Evolutionary conservation across 2,329 filamentous ascomycete species (phyloP).

Genomic region (Leptoxyphium fumago): DNA sequence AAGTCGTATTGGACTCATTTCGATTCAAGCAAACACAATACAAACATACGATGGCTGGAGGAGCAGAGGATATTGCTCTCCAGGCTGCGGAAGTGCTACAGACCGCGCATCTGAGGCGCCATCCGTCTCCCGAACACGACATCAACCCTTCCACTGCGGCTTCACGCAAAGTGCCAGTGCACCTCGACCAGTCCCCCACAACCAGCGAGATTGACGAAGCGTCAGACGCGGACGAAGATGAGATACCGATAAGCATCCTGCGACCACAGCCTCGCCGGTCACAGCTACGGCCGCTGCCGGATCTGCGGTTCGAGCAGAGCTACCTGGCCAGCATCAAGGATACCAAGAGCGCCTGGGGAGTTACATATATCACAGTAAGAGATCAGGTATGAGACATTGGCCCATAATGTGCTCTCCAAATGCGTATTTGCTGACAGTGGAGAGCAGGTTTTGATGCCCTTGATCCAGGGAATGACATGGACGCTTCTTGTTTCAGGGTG

Average conservation of each 20-base stretch:
- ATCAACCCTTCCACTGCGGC: conserved; percentile 66
- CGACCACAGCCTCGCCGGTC: conserved; percentile 37
- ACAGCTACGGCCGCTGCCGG: conserved; percentile 55
- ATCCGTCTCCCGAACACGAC: conserved; percentile 60
- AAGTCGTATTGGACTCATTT: no score
- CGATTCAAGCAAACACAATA: no score
- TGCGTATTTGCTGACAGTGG: neutral
- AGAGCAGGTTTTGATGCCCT: conserved; percentile 61
- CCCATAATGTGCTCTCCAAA: conserved; percentile 1
- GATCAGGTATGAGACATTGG: conserved; percentile 55
- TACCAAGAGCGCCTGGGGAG: conserved; percentile 58
- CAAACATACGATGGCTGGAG: conserved; percentile 7
- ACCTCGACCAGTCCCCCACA: conserved; percentile 18
- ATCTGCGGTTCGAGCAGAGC: conserved; percentile 94
- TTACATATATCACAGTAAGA: conserved; percentile 69
- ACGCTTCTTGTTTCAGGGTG: conserved; percentile 74
- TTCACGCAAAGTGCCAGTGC: conserved; percentile 49
- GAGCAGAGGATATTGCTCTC: conserved; percentile 18
- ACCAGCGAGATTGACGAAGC: conserved; percentile 26
- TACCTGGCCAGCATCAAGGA: conserved; percentile 79
- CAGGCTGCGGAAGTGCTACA: conserved; percentile 68
- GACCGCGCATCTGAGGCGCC: conserved; percentile 58
- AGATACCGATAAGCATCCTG: conserved; percentile 54
- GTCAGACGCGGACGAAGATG: conserved; percentile 42
- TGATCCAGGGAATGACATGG: conserved; percentile 80